Conservation (phyloP, 2,329 filamentous ascomycete species). For the Ophiocordyceps camponoti-leonardi region DNA sequence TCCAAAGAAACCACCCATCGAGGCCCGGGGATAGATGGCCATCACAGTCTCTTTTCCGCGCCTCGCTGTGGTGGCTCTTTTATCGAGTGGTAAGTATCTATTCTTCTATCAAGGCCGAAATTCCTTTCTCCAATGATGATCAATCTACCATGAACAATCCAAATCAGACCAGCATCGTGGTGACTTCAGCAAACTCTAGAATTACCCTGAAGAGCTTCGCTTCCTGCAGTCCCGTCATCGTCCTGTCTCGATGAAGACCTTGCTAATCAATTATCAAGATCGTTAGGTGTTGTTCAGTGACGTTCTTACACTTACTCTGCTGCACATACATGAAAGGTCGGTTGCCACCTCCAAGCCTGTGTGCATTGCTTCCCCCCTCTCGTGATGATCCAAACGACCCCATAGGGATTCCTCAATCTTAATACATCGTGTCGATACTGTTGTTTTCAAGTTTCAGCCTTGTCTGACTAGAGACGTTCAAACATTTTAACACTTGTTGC, state of each 20-base stretch:
- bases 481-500: background rate
- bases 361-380: constrained; percentile 11
- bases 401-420: constrained; percentile 52
- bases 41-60: background rate
- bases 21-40: background rate
- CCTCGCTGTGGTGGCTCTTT: background rate
- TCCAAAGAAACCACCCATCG: background rate
- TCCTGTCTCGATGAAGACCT: background rate
- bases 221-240: background rate
- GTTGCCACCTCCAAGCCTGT: constrained; percentile 9
- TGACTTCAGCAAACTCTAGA: constrained; percentile 31
- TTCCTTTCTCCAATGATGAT: constrained; percentile 14
- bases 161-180: constrained; percentile 42
- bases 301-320: background rate
- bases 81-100: background rate
- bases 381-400: constrained; percentile 45
- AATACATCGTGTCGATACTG: constrained; percentile 47
- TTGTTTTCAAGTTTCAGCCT: constrained; percentile 48
- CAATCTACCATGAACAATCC: constrained; percentile 36
- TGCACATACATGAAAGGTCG: constrained; percentile 26
- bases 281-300: background rate
- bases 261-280: background rate
- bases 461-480: constrained; percentile 37
- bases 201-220: constrained; percentile 34
- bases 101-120: too few species aligned